These are phyloP conservation scores for Mycena galopus DNA, from an alignment of 768 basidiomycete species.

Conservation along the genomic window DNA sequence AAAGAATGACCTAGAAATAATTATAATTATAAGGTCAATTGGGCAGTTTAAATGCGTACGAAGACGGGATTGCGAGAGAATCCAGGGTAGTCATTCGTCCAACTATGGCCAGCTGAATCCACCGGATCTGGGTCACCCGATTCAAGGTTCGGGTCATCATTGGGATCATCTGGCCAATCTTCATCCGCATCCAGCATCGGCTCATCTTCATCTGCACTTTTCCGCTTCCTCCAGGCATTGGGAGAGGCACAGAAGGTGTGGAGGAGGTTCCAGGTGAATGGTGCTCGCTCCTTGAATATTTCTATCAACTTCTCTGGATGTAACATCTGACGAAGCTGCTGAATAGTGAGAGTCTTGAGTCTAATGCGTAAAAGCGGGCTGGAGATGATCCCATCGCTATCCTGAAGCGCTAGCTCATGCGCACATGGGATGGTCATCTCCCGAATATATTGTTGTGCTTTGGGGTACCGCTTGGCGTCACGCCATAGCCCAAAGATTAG, in stretches of 20 bases:
- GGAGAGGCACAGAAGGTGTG: not conserved
- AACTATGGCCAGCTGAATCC: not conserved
- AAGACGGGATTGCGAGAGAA: conserved; percentile 39
- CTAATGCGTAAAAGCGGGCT: conserved; percentile 7
- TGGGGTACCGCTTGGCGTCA: not conserved
- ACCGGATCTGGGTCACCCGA: not conserved
- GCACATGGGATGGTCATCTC: conserved; percentile 3
- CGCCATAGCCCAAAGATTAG: conserved; percentile 24
- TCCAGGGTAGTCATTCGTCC: conserved; percentile 18
- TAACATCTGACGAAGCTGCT: not conserved
- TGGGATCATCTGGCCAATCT: conserved; percentile 19
- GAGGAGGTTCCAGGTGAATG: conserved; percentile 1
- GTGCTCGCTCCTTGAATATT: not conserved
- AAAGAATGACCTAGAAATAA: conserved; percentile 15
- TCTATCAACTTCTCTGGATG: conserved; percentile 2
- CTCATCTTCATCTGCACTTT: not conserved
- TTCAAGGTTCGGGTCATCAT: not conserved
- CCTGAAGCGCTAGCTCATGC: conserved; percentile 18
- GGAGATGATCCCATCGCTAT: conserved; percentile 22
- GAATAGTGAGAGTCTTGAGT: conserved; percentile 22
- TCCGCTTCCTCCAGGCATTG: not conserved
- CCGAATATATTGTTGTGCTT: not conserved
- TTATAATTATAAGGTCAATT: not conserved
- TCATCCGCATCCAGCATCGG: not conserved
- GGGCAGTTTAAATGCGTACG: conserved; percentile 1